Evolutionary conservation across 176 grass and related monocot genomes (phyloP).

Genomic region (Aegilops longissima): DNA sequence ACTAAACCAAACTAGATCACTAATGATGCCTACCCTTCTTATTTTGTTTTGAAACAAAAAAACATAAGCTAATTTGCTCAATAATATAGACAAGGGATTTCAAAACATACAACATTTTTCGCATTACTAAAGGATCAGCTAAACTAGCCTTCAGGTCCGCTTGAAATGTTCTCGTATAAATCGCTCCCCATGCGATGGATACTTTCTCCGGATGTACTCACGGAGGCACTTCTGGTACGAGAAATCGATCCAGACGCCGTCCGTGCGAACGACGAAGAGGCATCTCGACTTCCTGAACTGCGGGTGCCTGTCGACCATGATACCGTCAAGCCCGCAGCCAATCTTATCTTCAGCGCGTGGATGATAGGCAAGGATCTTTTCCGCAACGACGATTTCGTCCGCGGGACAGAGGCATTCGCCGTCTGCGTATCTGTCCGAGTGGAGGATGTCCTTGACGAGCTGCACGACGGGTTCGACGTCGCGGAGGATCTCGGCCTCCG

Average conservation of each 20-base stretch:
- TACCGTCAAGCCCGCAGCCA: constrained; percentile 73
- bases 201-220: constrained; percentile 73
- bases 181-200: constrained; percentile 70
- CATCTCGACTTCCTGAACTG: constrained; percentile 83
- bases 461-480: constrained; percentile 58
- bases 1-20: too few relatives aligned
- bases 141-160: constrained; percentile 37
- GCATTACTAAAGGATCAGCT: neutral
- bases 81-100: constrained; percentile 12
- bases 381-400: constrained; percentile 58
- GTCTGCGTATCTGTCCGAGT: constrained; percentile 80
- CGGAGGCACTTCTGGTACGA: constrained; percentile 95
- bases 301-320: constrained; percentile 95
- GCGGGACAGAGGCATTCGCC: constrained; percentile 57
- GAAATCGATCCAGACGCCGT: constrained; percentile 93
- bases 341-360: constrained; percentile 79
- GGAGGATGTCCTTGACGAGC: constrained; percentile 80
- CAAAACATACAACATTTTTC: neutral
- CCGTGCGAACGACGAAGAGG: constrained; percentile 84
- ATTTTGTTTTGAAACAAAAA: too few relatives aligned
- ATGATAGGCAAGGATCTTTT: constrained; percentile 83
- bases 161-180: constrained; percentile 91
- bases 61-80: neutral
- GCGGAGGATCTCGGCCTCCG: constrained; percentile 59
- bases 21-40: too few relatives aligned